Conservation (phyloP, 2,329 filamentous ascomycete species). For the Polychaeton citri region DNA sequence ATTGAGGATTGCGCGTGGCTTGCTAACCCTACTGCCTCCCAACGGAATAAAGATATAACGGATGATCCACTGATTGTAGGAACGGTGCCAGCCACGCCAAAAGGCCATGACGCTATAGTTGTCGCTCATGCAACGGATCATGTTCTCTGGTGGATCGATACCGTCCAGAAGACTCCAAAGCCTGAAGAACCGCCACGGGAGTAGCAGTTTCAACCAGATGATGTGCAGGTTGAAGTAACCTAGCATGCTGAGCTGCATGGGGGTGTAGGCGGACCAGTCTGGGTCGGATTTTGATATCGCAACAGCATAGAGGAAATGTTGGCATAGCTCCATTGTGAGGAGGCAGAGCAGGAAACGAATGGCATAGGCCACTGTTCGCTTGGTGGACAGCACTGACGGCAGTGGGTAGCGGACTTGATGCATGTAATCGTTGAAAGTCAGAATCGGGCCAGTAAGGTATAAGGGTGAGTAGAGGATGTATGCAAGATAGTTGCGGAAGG, state of each 20-base stretch:
- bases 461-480: slow-evolving; percentile 86
- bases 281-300: slow-evolving; percentile 76
- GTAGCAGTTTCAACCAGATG: slow-evolving; percentile 93
- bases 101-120: slow-evolving; percentile 86
- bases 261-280: slow-evolving; percentile 70
- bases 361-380: slow-evolving; percentile 65
- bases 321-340: slow-evolving; percentile 77
- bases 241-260: slow-evolving; percentile 76
- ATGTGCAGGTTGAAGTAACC: slow-evolving; percentile 94
- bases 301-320: slow-evolving; percentile 87
- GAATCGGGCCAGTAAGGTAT: slow-evolving; percentile 81
- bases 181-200: slow-evolving; percentile 97
- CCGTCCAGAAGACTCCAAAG: slow-evolving; percentile 88
- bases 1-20: slow-evolving; percentile 52
- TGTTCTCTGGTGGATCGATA: slow-evolving; percentile 93
- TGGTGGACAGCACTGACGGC: slow-evolving; percentile 50
- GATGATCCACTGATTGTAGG: slow-evolving; percentile 87
- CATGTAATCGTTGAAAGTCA: slow-evolving; percentile 98
- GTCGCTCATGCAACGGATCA: slow-evolving; percentile 90
- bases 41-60: slow-evolving; percentile 90
- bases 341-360: slow-evolving; percentile 70
- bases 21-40: slow-evolving; percentile 57
- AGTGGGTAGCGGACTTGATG: slow-evolving; percentile 66
- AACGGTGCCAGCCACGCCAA: slow-evolving; percentile 94
- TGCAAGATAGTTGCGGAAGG: slow-evolving; percentile 74